Base-by-base conservation (phyloP, 2,329 filamentous ascomycete species). In the Aspergillus arachidicola region DNA sequence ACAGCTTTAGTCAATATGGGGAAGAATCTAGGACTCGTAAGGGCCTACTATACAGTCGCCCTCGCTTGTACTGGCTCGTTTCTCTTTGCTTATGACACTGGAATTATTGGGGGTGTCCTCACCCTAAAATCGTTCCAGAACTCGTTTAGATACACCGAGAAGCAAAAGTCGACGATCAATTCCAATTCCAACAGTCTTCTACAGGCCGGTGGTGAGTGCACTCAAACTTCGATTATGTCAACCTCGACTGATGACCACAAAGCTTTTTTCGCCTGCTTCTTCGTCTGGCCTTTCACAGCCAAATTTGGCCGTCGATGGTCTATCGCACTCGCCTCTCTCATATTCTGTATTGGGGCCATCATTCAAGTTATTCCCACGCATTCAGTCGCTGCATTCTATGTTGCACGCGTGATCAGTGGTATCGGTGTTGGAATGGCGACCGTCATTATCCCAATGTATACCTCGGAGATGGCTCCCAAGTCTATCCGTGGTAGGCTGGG, bases 191-290 rank as follows among this genome's bases (percentile, higher is more conserved):
- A 83, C 51, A 80, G 80, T 45, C 72, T 85, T 4, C 79, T 84
- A 30, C 82, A 85, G 62, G 80, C 82, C 3, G 84, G 83, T 36
- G 63, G 65, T 65, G 59, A 16, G 57, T 45, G n/a, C 9, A 11
- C n/a, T 23, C 10, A 4, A n/a, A 51, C 11, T 30, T 21, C 6
- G 28, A 11, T 12, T 30, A 1, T 16, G 16, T 26, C 14, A 34
- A 54, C 51, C 1, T 30, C 30, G 5, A 54, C 51, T 54, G 32
- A 54, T 28, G 12, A 9, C 2, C 10, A 3, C 21, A n/a, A 6
- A 58, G 82, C 82, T 23, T 86, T 86, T 67, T 78, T 85, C 57
- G 80, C 83, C n/a, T 82, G 82, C 58, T 79, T 85, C 57, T 68
- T 76, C 58, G 79, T 82, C 57, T 83, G 80, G 69, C 80, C 81